Evolutionary conservation across 2,329 filamentous ascomycete species (phyloP), one percentile per base, ranked within the genome.

Genomic region (Paraphaeosphaeria minitans): DNA sequence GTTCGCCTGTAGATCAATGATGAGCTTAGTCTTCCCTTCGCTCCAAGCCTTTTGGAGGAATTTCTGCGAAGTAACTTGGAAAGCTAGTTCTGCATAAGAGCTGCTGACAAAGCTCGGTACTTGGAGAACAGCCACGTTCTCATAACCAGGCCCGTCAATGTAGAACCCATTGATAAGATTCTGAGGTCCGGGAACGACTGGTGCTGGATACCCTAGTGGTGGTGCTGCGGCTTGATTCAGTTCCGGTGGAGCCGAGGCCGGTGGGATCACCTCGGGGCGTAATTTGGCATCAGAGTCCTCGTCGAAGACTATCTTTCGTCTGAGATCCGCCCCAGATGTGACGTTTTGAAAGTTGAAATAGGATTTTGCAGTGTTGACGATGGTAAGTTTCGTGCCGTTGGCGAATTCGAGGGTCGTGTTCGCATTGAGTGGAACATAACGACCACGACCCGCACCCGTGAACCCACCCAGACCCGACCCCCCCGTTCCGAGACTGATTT

Each of bases 1-100:
- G 66, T 89, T 89, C 58, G 79, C 81, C 16, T 82, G 82, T 1
- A 88, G 71, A 65, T 88, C 86, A 42, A 89, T 79, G 24, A 89
- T 83, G 3, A 89, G 79, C 68, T 85, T 86, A 12, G 80, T 85
- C 74, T 86, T 87, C 59, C 82, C 83, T 0, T 79, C 80, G 2
- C 77, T 77, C 22, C 78, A 71, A 22, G 80, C 79, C 45, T 75
- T 74, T 7, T 77, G 65, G 22, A 82, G 70, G 57, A 81, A 78
- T 10, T 77, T 67, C 9, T 73, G 75, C 37, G 78, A 78, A 3
- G 79, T 72, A 7, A 67, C 56, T 48, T 82, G 79, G 67, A 82
- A 82, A 8, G 27, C 49, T 7, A 55, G 33, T 21, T 71, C 58
- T 47, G 64, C 51, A 59, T 55, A 53, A 53, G 61, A 51, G 54